Evolutionary conservation across 768 basidiomycete species (phyloP).

Genomic region (Tubosaeta sp.): DNA sequence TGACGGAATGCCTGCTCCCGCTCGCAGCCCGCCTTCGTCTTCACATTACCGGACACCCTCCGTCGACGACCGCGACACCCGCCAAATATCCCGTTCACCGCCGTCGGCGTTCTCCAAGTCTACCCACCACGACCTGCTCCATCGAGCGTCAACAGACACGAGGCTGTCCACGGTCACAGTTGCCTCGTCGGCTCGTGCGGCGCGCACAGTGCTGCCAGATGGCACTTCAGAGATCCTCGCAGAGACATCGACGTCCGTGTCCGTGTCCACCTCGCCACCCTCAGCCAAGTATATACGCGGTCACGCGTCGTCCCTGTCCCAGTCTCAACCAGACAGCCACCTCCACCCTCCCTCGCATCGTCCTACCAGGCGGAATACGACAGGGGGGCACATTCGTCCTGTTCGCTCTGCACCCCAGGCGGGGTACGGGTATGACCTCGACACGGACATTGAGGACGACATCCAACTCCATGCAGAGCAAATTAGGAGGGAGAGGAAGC

Average conservation of each 20-base stretch:
- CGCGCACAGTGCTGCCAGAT: conserved; percentile 16
- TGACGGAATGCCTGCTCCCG: neutral
- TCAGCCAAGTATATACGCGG: conserved; percentile 11
- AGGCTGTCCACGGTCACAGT: conserved; percentile 33
- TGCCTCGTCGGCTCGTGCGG: conserved; percentile 15
- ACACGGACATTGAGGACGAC: conserved; percentile 43
- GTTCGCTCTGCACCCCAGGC: conserved; percentile 29
- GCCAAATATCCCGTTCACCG: conserved; percentile 7
- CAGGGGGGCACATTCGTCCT: conserved; percentile 44
- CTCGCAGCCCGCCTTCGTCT: neutral
- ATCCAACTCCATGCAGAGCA: conserved; percentile 88
- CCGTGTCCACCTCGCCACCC: conserved; percentile 19
- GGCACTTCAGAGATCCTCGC: conserved; percentile 19
- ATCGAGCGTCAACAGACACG: conserved; percentile 51
- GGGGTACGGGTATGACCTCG: conserved; percentile 36
- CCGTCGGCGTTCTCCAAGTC: conserved; percentile 21
- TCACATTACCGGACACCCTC: neutral
- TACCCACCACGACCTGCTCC: conserved; percentile 29
- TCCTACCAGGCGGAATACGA: conserved; percentile 66
- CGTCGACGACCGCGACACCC: conserved; percentile 13
- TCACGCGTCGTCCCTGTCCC: conserved; percentile 21
- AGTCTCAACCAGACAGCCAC: conserved; percentile 39
- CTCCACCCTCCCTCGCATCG: conserved; percentile 50
- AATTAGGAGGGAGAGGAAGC: conserved; percentile 78
- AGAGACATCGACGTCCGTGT: conserved; percentile 14